phyloP scores from a whole-genome alignment of 345 rosid genomes.

The Xanthoceras sorbifolium region DNA sequence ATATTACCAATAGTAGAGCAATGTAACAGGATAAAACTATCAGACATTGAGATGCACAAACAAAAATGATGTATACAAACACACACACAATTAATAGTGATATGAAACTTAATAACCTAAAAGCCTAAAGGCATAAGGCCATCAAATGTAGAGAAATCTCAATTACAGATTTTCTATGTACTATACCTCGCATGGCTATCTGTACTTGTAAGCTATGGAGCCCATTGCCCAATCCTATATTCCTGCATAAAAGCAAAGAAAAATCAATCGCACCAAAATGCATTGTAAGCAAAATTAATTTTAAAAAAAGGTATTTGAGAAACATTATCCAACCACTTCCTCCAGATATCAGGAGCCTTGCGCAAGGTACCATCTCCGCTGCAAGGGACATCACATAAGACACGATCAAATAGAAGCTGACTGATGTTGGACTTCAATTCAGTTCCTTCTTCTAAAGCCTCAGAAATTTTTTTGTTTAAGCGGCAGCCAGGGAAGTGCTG shows the following conservation, averaged over 20 bases:
- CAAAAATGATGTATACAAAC: background rate
- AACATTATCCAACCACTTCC: constrained; percentile 67
- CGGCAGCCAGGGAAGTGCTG: constrained; percentile 92
- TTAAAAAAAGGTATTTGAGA: background rate
- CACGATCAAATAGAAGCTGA: constrained; percentile 87
- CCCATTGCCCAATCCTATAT: constrained; percentile 84
- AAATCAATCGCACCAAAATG: constrained; percentile 9
- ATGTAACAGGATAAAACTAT: background rate
- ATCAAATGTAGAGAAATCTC: background rate
- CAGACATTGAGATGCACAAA: background rate
- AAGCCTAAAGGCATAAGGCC: background rate
- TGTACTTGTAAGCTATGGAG: constrained; percentile 85
- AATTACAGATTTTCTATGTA: constrained; percentile 9
- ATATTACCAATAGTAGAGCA: constrained; percentile 4
- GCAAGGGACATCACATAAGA: constrained; percentile 95
- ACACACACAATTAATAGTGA: background rate
- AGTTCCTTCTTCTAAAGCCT: constrained; percentile 37
- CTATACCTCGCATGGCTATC: constrained; percentile 85
- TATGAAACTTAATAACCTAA: background rate
- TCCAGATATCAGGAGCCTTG: constrained; percentile 98
- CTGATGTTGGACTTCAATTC: constrained; percentile 33
- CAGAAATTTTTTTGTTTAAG: constrained; percentile 33
- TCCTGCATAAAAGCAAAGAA: constrained; percentile 48
- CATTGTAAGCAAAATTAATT: constrained; percentile 2
- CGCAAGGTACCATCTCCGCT: constrained; percentile 98